Base-by-base conservation (phyloP, 2,329 filamentous ascomycete genomes). In the Decorospora gaudefroyi region DNA sequence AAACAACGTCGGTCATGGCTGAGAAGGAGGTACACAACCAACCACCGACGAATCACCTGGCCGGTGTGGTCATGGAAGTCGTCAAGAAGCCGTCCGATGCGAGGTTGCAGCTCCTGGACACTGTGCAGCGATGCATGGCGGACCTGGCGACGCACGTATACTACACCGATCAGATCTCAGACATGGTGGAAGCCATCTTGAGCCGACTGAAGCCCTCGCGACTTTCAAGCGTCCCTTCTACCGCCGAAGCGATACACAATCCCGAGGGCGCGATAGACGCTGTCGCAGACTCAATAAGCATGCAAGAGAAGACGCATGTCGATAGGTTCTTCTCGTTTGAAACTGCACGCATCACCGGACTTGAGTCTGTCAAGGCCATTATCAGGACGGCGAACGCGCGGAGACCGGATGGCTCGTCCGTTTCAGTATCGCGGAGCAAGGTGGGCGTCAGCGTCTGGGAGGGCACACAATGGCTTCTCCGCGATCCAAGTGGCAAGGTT, bases 111-210 rank as follows among this genome's bases (percentile, higher is more conserved):
- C 76, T 96, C 11, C 74, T 96, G 18, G 70, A 76, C 22, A 81
- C 85, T 21, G 78, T 97, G 11, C 86, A 93, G 66, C 79, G 82
- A 56, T 95, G 89, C 71, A 90, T 96, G 49, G 90, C 90, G n/a
- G 84, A 91, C 65, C 76, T 99, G 18, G 90, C 91, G 2, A 96
- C 89, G 0, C 93, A 99, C 64, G 85, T 96, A 21, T 99, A 99
- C 74, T 99, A 99, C 67, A 88, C 88, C 1, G 92, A 97, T 59
- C 93, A 99, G 70, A 89, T 97, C 42, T 85, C 88, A 1, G 93
- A 99, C 70, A 96, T 97, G 90, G 84, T 96, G 37, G 81, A 84
- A 13, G 84, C 89, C 0, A 85, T 97, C 30, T 74, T 97, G 11
- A 74, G 81, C 19, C 85, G 90, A 13, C 77, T 97, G 19, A 93